phyloP scores from a whole-genome alignment of 2,329 filamentous ascomycete genomes.

The Aspergillus alliaceus region DNA sequence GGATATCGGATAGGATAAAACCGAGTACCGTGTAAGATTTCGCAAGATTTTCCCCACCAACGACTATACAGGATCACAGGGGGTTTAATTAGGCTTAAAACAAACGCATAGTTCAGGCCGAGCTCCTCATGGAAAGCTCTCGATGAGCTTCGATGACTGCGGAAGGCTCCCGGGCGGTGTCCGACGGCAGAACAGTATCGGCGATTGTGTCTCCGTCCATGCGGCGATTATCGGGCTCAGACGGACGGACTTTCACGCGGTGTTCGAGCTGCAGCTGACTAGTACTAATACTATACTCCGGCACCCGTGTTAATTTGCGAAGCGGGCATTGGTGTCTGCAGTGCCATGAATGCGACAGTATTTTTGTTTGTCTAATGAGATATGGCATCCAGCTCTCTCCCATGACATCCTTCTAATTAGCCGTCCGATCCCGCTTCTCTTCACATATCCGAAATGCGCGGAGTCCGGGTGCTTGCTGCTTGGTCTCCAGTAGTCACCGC shows the following conservation, averaged over 20 bases:
- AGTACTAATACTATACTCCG: neutral
- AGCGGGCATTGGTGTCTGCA: constrained; percentile 2
- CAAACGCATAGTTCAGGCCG: neutral
- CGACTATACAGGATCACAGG: neutral
- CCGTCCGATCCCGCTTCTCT: constrained; percentile 20
- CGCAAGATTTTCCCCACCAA: no score
- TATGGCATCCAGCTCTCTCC: constrained; percentile 31
- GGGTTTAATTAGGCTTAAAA: neutral
- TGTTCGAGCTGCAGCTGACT: constrained; percentile 5
- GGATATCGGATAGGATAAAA: neutral
- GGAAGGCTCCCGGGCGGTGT: constrained; percentile 25
- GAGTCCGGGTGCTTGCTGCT: constrained; percentile 39
- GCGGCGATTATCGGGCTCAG: constrained; percentile 11
- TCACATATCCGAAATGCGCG: constrained; percentile 41
- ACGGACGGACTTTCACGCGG: constrained; percentile 6
- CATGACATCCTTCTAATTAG: constrained; percentile 27
- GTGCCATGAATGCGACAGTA: constrained; percentile 19
- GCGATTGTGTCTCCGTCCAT: constrained; percentile 17
- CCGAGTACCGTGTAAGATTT: no score
- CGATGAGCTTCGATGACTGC: constrained; percentile 31
- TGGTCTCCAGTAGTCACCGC: constrained; percentile 32
- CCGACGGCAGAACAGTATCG: constrained; percentile 24
- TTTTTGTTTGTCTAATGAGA: constrained; percentile 21
- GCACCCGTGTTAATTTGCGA: constrained; percentile 1
- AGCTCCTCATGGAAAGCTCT: constrained; percentile 28